phyloP scores from a whole-genome alignment of 1,284 basidiomycete species.

The Ustilago cynodontis region DNA sequence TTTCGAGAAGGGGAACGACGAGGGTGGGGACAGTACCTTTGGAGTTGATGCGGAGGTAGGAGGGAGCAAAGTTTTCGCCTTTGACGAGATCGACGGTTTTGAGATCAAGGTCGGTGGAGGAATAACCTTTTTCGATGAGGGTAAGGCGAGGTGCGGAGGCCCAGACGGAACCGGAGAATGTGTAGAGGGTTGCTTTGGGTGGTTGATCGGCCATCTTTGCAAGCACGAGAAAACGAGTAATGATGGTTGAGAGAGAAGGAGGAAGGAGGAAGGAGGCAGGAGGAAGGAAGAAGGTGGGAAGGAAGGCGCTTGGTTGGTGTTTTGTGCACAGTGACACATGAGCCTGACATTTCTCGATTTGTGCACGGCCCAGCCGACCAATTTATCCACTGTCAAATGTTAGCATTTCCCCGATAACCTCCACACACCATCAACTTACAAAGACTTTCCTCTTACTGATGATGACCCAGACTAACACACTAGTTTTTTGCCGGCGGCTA shows the following conservation, averaged over 20 bases:
- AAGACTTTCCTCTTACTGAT: background rate
- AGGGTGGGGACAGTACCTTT: conserved; percentile 88
- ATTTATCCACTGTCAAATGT: background rate
- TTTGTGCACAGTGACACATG: background rate
- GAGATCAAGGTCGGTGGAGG: conserved; percentile 56
- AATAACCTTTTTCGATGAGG: conserved; percentile 59
- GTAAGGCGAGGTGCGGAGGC: conserved; percentile 49
- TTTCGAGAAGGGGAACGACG: conserved; percentile 82
- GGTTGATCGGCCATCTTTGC: conserved; percentile 31
- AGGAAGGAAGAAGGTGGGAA: conserved; percentile 2
- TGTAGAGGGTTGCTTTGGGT: conserved; percentile 59
- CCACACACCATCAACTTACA: background rate
- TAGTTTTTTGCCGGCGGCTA: too few species aligned
- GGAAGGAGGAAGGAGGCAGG: background rate
- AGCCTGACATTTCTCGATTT: background rate
- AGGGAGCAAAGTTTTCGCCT: conserved; percentile 76
- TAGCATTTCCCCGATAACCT: background rate
- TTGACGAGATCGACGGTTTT: conserved; percentile 60
- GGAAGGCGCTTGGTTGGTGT: background rate
- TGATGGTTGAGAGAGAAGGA: background rate
- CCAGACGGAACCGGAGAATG: conserved; percentile 59
- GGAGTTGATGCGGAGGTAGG: conserved; percentile 80
- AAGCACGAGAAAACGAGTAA: too few species aligned
- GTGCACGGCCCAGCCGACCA: conserved; percentile 1
- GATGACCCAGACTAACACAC: too few species aligned